Evolutionary conservation across 2,329 filamentous ascomycete genomes (phyloP).

Genomic region (Fusarium falciforme): DNA sequence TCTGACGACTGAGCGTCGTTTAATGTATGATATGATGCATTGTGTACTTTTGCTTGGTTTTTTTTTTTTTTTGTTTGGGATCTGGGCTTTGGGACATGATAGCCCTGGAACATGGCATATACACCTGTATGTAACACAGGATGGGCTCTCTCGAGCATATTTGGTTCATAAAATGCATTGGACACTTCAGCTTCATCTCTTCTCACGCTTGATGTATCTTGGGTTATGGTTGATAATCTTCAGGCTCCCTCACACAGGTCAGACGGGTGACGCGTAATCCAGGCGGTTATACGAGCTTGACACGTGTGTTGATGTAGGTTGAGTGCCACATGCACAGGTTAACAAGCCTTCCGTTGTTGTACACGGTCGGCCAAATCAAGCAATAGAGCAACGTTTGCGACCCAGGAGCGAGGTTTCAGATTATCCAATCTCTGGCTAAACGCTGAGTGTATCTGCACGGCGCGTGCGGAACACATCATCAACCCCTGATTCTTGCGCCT

Average conservation of each 20-base stretch:
- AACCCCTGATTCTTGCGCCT: background rate
- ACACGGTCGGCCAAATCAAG: conserved; percentile 3
- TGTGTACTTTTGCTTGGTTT: conserved; percentile 16
- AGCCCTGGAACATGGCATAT: conserved; percentile 30
- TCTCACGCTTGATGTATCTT: background rate
- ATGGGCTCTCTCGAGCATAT: conserved; percentile 28
- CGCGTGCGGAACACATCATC: background rate
- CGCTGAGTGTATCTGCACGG: background rate
- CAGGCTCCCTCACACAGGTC: background rate
- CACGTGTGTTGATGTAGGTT: background rate
- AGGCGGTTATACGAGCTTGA: background rate
- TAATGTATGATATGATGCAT: conserved; percentile 35
- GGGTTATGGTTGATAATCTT: background rate
- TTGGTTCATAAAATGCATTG: conserved; percentile 4
- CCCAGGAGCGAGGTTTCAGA: background rate
- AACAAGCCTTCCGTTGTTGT: background rate
- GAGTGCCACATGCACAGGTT: background rate
- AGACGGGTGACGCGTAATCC: background rate
- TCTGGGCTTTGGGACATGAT: conserved; percentile 22
- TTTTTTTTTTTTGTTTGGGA: background rate
- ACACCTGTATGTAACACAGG: conserved; percentile 12
- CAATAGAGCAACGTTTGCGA: background rate
- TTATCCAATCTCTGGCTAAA: background rate
- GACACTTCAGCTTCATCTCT: background rate
- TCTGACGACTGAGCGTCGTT: conserved; percentile 15